These are phyloP conservation scores for Leccinum rimulosum DNA, from an alignment of 768 basidiomycete species.

Conservation along the genomic window DNA sequence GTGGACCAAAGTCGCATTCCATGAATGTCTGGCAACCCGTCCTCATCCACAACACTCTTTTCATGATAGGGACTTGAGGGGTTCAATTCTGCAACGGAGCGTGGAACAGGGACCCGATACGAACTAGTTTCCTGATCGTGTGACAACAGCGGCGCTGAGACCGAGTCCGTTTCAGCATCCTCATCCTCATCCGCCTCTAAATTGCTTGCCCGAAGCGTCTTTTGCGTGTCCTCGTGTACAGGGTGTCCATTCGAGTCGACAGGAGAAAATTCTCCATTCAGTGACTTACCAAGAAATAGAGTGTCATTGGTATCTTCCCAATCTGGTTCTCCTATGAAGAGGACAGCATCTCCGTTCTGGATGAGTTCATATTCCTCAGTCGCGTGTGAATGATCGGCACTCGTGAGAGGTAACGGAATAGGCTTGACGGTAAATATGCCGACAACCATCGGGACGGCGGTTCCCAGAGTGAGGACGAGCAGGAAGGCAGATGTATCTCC, in stretches of 20 bases:
- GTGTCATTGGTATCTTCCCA: slow-evolving; percentile 60
- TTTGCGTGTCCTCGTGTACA: slow-evolving; percentile 30
- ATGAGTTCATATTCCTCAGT: slow-evolving; percentile 22
- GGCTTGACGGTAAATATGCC: slow-evolving; percentile 70
- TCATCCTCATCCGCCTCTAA: background rate
- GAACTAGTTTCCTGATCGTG: slow-evolving; percentile 16
- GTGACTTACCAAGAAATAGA: slow-evolving; percentile 23
- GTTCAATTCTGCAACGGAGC: slow-evolving; percentile 25
- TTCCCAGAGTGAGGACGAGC: slow-evolving; percentile 72
- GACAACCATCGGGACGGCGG: slow-evolving; percentile 72
- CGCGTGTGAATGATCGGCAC: background rate
- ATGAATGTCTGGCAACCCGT: slow-evolving; percentile 47
- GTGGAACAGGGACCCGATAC: slow-evolving; percentile 19
- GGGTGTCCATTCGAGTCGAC: slow-evolving; percentile 27
- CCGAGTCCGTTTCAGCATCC: slow-evolving; percentile 16
- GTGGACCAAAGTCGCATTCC: slow-evolving; percentile 51
- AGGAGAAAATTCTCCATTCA: slow-evolving; percentile 31
- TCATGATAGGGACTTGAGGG: slow-evolving; percentile 10
- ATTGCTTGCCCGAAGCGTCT: slow-evolving; percentile 34
- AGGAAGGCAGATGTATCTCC: slow-evolving; percentile 80
- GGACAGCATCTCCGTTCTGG: slow-evolving; percentile 14
- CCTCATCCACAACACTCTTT: slow-evolving; percentile 12
- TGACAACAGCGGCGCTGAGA: slow-evolving; percentile 22
- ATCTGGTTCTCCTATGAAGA: slow-evolving; percentile 38
- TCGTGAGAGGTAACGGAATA: slow-evolving; percentile 54